These are phyloP conservation scores for Rhodamnia argentea DNA, from an alignment of 345 rosid species.

Conservation along the genomic window DNA sequence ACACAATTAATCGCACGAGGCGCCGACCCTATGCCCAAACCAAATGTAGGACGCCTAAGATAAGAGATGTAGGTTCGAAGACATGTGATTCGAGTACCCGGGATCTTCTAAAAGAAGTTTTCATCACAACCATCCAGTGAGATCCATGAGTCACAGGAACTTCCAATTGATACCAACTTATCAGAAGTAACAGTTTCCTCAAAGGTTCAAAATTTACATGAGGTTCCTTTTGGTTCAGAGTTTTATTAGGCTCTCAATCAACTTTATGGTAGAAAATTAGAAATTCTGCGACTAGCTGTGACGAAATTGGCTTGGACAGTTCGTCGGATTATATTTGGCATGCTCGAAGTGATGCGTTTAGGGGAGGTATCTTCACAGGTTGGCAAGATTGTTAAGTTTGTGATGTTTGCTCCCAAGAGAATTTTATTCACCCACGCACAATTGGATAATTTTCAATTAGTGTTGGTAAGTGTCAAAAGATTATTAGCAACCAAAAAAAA, in stretches of 20 bases:
- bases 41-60: neutral
- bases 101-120: neutral
- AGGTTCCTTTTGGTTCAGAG: neutral
- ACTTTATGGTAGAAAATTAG: neutral
- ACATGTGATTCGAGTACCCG: neutral
- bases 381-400: neutral
- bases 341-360: neutral
- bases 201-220: neutral
- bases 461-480: neutral
- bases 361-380: neutral
- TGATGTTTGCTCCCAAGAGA: neutral
- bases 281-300: neutral
- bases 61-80: neutral
- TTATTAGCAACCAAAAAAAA: too few relatives aligned
- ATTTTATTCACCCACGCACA: neutral
- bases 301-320: neutral
- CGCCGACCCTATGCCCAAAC: neutral
- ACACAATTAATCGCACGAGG: neutral
- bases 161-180: neutral
- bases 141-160: neutral
- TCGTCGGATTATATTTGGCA: neutral
- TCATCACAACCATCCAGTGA: neutral
- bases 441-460: neutral
- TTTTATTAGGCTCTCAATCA: neutral
- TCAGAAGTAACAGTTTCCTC: too few relatives aligned